These are phyloP conservation scores for Raphidocelis subcapitata DNA, from an alignment of 139 green algal species.

Conservation along the genomic window DNA sequence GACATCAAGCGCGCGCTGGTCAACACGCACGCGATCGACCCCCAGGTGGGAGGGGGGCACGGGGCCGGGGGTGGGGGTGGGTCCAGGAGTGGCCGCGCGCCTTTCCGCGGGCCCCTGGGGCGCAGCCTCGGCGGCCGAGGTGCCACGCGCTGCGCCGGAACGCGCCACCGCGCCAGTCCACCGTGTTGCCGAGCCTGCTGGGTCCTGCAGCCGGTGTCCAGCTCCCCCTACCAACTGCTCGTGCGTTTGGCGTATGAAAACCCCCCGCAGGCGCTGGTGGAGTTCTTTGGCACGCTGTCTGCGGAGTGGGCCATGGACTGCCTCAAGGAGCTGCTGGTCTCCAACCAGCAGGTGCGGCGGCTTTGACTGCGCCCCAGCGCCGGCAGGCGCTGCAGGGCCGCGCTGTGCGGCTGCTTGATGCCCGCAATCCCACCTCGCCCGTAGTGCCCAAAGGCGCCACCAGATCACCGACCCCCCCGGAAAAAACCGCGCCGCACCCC, in stretches of 20 bases:
- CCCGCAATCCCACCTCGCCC: too few species aligned
- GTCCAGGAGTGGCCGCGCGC: too few species aligned
- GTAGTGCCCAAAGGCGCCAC: too few species aligned
- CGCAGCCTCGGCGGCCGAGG: too few species aligned
- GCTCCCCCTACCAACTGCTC: not conserved
- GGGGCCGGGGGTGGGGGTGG: too few species aligned
- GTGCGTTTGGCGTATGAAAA: not conserved
- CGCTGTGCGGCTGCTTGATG: too few species aligned
- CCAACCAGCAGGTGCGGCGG: slow-evolving; percentile 79
- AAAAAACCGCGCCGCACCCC: too few species aligned
- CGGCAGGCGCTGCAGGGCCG: too few species aligned
- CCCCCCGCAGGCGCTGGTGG: slow-evolving; percentile 63
- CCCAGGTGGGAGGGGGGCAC: slow-evolving; percentile 36
- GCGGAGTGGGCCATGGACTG: slow-evolving; percentile 96
- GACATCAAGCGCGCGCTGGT: slow-evolving; percentile 91
- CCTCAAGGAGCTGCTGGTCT: slow-evolving; percentile 92
- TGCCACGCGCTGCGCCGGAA: too few species aligned
- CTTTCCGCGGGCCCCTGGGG: too few species aligned
- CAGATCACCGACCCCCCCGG: too few species aligned
- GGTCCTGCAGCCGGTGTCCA: not conserved
- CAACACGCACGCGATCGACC: slow-evolving; percentile 98
- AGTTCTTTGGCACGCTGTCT: slow-evolving; percentile 97
- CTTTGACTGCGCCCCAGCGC: too few species aligned
- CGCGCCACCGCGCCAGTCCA: not conserved
- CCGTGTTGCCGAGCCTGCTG: not conserved